phyloP scores from a whole-genome alignment of 1,284 basidiomycete species.

The Apiotrichum brassicae region DNA sequence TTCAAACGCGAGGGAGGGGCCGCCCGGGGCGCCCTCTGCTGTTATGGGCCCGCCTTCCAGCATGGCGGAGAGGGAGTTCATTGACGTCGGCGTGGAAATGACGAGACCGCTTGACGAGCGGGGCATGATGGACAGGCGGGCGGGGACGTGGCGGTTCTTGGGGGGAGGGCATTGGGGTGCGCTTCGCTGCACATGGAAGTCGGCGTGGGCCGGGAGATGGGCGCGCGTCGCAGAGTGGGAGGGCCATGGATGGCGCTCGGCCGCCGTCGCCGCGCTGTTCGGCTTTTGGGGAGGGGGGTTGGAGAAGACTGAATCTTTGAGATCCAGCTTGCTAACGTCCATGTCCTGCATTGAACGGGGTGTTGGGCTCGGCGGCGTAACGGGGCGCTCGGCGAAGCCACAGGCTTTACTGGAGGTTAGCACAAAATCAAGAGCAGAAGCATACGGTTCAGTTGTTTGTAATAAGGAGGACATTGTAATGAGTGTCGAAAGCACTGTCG shows the following conservation, averaged over 20 bases:
- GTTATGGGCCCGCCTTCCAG: neutral
- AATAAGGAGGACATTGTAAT: too few relatives aligned
- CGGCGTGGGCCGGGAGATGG: neutral
- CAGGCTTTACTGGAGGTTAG: too few relatives aligned
- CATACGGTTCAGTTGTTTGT: too few relatives aligned
- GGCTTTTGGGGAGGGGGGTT: neutral
- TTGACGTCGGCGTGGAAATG: neutral
- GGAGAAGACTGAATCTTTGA: neutral
- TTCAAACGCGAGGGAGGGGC: neutral
- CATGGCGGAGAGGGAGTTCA: neutral
- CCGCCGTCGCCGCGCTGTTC: neutral
- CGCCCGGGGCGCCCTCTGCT: neutral
- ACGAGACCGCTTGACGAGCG: constrained; percentile 1
- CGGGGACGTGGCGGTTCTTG: constrained; percentile 1
- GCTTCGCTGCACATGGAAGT: neutral
- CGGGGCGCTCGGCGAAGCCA: too few relatives aligned
- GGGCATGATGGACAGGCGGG: constrained; percentile 1
- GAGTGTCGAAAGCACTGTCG: too few relatives aligned
- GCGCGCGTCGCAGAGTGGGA: neutral
- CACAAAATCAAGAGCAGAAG: too few relatives aligned
- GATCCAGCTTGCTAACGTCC: too few relatives aligned
- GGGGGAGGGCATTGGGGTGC: neutral
- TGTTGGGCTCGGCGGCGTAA: too few relatives aligned
- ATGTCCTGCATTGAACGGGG: too few relatives aligned
- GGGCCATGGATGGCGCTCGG: neutral